A percentile compares a stretch with the other conserved stretches of the same genome.
These are phyloP conservation scores for Hirschfeldia incana DNA, from an alignment of 345 rosid species.

Conservation along the genomic window DNA sequence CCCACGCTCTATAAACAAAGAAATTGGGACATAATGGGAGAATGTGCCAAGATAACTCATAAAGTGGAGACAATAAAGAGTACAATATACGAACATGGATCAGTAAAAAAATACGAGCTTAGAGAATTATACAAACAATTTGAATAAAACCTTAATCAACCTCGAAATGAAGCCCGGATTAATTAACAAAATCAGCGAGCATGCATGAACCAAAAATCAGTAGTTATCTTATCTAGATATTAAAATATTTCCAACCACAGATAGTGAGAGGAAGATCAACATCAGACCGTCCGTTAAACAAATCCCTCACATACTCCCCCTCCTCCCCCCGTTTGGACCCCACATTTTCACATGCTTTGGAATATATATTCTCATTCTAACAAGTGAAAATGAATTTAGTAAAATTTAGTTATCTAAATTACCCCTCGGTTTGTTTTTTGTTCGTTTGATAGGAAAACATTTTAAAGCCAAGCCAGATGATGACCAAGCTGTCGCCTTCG, in stretches of 20 bases:
- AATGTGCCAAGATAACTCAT: slow-evolving; percentile 36
- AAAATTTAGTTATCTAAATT: slow-evolving; percentile 5
- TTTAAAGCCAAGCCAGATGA: slow-evolving; percentile 16
- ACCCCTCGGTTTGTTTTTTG: background rate
- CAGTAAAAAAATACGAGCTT: background rate
- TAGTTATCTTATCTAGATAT: background rate
- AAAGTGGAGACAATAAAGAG: slow-evolving; percentile 41
- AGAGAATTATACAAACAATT: background rate
- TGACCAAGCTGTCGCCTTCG: slow-evolving; percentile 31
- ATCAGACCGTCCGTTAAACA: background rate
- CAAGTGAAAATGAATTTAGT: background rate
- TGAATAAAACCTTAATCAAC: slow-evolving; percentile 28
- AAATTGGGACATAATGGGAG: slow-evolving; percentile 40
- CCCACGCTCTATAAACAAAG: slow-evolving; percentile 23
- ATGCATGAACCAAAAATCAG: slow-evolving; percentile 5
- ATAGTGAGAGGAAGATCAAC: background rate
- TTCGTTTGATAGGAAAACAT: background rate
- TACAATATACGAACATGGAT: background rate
- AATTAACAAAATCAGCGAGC: slow-evolving; percentile 1
- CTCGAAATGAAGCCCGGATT: slow-evolving; percentile 13
- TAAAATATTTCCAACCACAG: slow-evolving; percentile 17
- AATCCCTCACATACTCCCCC: slow-evolving; percentile 24
- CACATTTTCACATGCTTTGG: slow-evolving; percentile 21
- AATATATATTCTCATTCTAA: background rate
- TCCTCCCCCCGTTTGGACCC: slow-evolving; percentile 2